A percentile compares a stretch with the other conserved stretches of the same genome.
Evolutionary conservation across 2,329 filamentous ascomycete species (phyloP).

Genomic region (Penicillium fuscoglaucum): DNA sequence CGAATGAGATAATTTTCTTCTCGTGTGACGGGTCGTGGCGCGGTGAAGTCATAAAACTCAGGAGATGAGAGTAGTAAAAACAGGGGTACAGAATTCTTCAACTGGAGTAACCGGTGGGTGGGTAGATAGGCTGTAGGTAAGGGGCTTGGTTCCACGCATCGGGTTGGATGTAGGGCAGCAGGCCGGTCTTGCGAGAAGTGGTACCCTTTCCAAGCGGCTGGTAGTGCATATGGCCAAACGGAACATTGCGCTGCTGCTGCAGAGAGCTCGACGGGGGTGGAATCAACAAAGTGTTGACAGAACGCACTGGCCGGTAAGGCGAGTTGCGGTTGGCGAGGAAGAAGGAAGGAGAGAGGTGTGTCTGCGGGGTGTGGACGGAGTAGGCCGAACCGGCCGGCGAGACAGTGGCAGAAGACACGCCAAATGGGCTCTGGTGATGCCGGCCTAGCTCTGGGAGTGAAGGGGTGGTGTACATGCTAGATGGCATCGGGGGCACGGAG

Average conservation of each 20-base stretch:
- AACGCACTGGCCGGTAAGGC: conserved; percentile 86
- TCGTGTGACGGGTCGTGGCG: conserved; percentile 31
- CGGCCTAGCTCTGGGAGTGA: conserved; percentile 40
- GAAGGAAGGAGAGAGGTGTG: conserved; percentile 79
- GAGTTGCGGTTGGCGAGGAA: conserved; percentile 87
- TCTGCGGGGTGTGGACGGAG: conserved; percentile 61
- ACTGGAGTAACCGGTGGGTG: conserved; percentile 31
- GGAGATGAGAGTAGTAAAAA: conserved; percentile 1
- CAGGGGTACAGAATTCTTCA: conserved; percentile 12
- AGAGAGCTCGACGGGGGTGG: conserved; percentile 79
- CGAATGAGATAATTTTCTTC: conserved; percentile 20
- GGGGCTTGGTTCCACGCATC: conserved; percentile 45
- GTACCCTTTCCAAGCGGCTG: conserved; percentile 71
- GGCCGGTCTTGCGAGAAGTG: conserved; percentile 65
- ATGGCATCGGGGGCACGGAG: conserved; percentile 31
- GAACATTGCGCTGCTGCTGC: conserved; percentile 66
- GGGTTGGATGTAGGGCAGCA: conserved; percentile 59
- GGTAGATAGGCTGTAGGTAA: conserved; percentile 33
- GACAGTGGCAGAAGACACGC: conserved; percentile 54
- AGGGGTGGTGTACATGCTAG: conserved; percentile 32
- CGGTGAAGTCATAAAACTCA: conserved; percentile 30
- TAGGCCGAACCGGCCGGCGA: conserved; percentile 71
- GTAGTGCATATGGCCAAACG: conserved; percentile 77
- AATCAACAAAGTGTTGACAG: conserved; percentile 87
- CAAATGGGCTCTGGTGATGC: conserved; percentile 52